These are phyloP conservation scores for Trapa bicornis DNA, from an alignment of 345 rosid species.

Conservation along the genomic window DNA sequence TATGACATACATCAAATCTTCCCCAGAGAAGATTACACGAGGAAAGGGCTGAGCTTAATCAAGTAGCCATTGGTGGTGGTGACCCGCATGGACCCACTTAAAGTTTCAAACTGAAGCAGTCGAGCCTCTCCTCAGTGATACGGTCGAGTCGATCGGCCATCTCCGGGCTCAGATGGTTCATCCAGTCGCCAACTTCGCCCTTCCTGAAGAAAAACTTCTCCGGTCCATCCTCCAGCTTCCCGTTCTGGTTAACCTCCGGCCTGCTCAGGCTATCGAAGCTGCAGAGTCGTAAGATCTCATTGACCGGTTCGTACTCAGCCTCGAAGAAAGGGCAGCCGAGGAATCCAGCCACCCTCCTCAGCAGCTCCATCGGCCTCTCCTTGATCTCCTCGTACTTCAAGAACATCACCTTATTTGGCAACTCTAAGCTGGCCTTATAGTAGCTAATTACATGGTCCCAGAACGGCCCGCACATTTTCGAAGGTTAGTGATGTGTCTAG, in stretches of 20 bases:
- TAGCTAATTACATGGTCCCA: conserved; percentile 26
- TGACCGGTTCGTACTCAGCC: neutral
- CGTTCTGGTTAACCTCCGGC: conserved; percentile 3
- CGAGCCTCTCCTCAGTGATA: conserved; percentile 8
- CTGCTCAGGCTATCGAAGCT: no score
- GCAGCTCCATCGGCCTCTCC: no score
- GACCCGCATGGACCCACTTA: neutral
- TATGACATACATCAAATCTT: no score
- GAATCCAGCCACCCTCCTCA: neutral
- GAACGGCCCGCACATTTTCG: conserved; percentile 15
- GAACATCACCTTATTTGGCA: conserved; percentile 18
- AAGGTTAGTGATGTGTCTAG: no score
- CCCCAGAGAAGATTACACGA: no score
- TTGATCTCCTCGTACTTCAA: neutral
- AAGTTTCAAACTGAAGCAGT: neutral
- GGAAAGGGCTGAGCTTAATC: no score
- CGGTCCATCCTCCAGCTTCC: conserved; percentile 12
- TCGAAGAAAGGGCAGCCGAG: conserved; percentile 4
- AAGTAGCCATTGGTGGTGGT: no score
- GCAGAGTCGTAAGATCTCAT: no score
- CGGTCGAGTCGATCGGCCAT: conserved; percentile 9
- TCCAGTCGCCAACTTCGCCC: conserved; percentile 14
- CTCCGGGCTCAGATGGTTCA: conserved; percentile 5
- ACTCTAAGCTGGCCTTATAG: conserved; percentile 19
- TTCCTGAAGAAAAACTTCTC: conserved; percentile 16